Evolutionary conservation across 345 rosid genomes (phyloP), one percentile per base, ranked within the genome.

Genomic region (Excoecaria agallocha): DNA sequence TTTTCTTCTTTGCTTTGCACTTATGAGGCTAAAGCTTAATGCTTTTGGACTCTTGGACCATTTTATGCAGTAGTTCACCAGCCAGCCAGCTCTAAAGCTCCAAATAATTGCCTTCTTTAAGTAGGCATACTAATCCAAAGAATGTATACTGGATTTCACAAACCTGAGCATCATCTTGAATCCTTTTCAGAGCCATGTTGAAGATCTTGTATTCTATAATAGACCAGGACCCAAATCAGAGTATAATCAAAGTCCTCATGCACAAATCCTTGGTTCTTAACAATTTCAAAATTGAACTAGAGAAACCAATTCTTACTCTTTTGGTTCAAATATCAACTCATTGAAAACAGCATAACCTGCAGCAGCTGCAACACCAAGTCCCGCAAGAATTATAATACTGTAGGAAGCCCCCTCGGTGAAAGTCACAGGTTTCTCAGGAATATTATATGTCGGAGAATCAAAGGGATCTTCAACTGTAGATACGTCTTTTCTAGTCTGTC

Each of bases 401-500:
- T 95, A 93, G 73, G 98, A 89, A 78, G 98, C 97, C 37, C 98
- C 99, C 86, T 95, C 98, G 0, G 91, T 83, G 83, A 95, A 93
- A 12, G 98, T 87, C 77, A 93, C 97, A 0, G 97, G 99, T 77
- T 93, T 93, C 77, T 91, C 94, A 8, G 99, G 99, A 77, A 95
- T 95, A 77, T 93, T 84, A 81, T 90, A 93, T 7, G 99, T 93
- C 10, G 95, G 97, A 80, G 97, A 83, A 85, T 95, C 94, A 83
- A 95, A 95, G 74, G 99, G 98, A 87, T 95, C 98, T 72, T 95
- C 99, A 52, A 89, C 86, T 37, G 91, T 95, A n/a, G 97, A 84
- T 70, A 95, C 78, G 6, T 93, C 97, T 74, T 93, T 93, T 76
- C 78, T 91, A 62, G 89, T 59, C 99, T 95, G 91, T 68, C 38